Evolutionary conservation across 139 green algal species (phyloP), one percentile per base, ranked within the genome.

Genomic region (Chlamydomonas sp.): DNA sequence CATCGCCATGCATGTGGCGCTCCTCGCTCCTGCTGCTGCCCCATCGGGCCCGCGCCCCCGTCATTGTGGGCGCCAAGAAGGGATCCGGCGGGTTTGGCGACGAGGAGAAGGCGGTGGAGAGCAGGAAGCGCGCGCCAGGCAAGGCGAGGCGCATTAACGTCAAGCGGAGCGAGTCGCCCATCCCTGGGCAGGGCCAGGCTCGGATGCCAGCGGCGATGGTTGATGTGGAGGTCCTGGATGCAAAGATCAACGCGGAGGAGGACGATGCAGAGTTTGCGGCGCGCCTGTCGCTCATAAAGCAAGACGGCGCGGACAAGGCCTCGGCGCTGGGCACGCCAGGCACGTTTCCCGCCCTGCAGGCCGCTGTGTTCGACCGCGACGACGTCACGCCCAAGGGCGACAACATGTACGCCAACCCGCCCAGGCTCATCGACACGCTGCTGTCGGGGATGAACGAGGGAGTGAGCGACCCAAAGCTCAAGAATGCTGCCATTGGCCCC

Each of bases 331-430:
- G 48, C 39, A 50, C 8, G 4, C 20, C 24, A 43, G 22, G 57
- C 6, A 43, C 33, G 1, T 39, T 43, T 26, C 33, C 16, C 47
- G 16, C 66, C 65, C 5, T 31, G 33, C 6, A 37, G 34, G 22
- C 49, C 30, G 74, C 79, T 8, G 70, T 67, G 31, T 77, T 79
- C 63, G 75, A 79, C 36, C 48, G 38, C 33, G 35, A 58, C 29
- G 6, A 49, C 34, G 47, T 48, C 31, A 66, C 57, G 35, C 16
- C 36, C 37, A 39, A 39, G 35, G 29, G 3, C 3, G 37, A 54
- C 5, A 48, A 78, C 80, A 82, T 82, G 28, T 87, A 87, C 35
- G 73, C 65, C 37, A 81, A 81, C 58, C 81, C 81, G 1, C 81
- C 81, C 3, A 69, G 65, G 39, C n/a, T 87, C 13, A 16, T 66